Conservation (phyloP, 2,329 filamentous ascomycete species). For the Calonectria pseudoreteaudii region DNA sequence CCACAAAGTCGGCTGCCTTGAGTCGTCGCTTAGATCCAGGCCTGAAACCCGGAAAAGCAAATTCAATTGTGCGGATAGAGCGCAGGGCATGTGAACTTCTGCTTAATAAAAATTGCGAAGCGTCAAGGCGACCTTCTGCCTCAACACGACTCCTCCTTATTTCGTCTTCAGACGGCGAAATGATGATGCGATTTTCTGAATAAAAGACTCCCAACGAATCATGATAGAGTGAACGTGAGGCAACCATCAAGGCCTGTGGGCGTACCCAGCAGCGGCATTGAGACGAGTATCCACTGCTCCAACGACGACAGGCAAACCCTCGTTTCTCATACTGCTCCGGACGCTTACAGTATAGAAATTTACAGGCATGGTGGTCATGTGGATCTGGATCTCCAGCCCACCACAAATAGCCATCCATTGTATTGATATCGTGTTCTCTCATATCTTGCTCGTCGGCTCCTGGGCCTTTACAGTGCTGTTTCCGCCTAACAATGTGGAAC, state of each 20-base stretch:
- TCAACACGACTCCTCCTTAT: not conserved
- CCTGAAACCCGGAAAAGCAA: not conserved
- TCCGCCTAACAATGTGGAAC: not conserved
- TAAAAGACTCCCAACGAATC: not conserved
- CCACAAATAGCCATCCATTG: not conserved
- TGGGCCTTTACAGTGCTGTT: not conserved
- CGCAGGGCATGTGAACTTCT: not conserved
- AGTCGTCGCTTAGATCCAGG: not conserved
- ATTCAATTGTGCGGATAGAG: not conserved
- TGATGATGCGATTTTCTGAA: not conserved
- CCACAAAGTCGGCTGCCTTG: not conserved
- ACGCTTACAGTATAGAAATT: not conserved
- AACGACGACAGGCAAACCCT: not conserved
- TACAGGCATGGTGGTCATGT: not conserved
- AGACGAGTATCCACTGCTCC: not conserved
- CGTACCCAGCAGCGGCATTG: not conserved
- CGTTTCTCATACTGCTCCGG: not conserved
- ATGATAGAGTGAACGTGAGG: not conserved
- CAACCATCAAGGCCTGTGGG: not conserved
- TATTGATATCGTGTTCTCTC: not conserved
- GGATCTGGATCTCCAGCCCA: not conserved
- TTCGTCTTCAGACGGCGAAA: not conserved
- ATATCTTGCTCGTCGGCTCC: not conserved
- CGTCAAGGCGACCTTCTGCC: not conserved
- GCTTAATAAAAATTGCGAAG: not conserved